Base-by-base conservation (phyloP, 1,139 yeast species). In the Taphrina flavorubra region DNA sequence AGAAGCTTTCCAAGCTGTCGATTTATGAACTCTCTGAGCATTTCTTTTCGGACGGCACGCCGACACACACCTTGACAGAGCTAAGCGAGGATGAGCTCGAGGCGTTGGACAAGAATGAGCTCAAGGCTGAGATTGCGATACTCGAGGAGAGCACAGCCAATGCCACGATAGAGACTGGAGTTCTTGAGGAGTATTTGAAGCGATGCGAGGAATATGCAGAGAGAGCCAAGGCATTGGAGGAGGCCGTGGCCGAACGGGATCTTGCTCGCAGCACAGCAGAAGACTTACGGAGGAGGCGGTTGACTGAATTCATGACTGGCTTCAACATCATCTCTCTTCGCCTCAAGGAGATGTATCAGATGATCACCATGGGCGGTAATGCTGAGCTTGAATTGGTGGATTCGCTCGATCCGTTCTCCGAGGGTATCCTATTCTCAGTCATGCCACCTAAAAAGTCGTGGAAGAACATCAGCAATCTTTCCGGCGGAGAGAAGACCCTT, bases 381-480 rank as follows among this genome's bases (percentile, higher is more conserved):
- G 99, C 99, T 0, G 99, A 95, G 77, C 82, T 95, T 57, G 99
- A 95, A 76, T 83, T 94, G 67, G 98, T 92, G 25, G 99, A 95
- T 77, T 88, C 96, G 73, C 84, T 94, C 75, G 99, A 95, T 78
- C 99, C 99, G n/a, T 95, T 95, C 76, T 87, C 97, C 0, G 99
- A 95, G 79, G 99, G 99, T 44, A 92, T 95, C 60, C 81, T 92
- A 60, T 95, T 95, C 78, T 90, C 97, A 78, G 99, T 95, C 7
- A 95, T 95, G 99, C 99, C 99, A 1, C 99, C 99, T 0, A 94
- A 92, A 80, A 95, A 95, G 78, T 88, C 96, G 53, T 95, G 99
- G 99, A 89, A 90, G 76, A 94, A 94, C 75, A 95, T 95, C 68
- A 87, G 97, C 37, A 94, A 95, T 76, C 81, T 95, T 71, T 92